These are phyloP conservation scores for Vicia sativa DNA, from an alignment of 306 rosid genomes.

Conservation along the genomic window DNA sequence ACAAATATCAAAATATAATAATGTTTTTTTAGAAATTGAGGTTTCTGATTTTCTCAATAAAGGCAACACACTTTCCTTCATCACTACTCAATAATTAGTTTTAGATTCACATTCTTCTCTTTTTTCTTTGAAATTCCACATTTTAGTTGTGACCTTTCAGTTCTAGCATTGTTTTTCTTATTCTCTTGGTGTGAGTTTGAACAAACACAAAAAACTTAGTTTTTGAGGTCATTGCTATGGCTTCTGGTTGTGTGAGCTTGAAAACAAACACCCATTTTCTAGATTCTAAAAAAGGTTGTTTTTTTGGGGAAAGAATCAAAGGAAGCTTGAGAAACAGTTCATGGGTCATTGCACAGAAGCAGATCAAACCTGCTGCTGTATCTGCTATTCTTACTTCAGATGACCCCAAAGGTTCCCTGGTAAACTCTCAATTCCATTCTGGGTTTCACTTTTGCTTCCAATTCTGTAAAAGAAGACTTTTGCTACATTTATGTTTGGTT, in stretches of 20 bases:
- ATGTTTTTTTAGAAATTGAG: too few relatives aligned
- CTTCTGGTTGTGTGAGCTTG: slow-evolving; percentile 53
- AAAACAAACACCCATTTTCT: slow-evolving; percentile 52
- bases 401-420: slow-evolving; percentile 54
- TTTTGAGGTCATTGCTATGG: slow-evolving; percentile 51
- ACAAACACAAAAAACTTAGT: not conserved
- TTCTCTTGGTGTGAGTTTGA: not conserved
- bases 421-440: slow-evolving; percentile 42
- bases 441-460: not conserved
- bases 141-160: not conserved
- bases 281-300: slow-evolving; percentile 37
- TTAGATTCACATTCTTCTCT: slow-evolving; percentile 4
- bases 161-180: not conserved
- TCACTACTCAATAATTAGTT: not conserved
- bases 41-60: not conserved
- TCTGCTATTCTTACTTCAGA: slow-evolving; percentile 67
- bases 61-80: not conserved
- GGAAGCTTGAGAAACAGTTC: slow-evolving; percentile 44
- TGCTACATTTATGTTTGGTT: slow-evolving; percentile 17
- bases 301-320: slow-evolving; percentile 52
- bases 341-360: slow-evolving; percentile 44
- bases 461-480: not conserved
- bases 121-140: not conserved
- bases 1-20: not conserved
- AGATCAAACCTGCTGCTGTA: slow-evolving; percentile 44